Base-by-base conservation (phyloP, 1,139 yeast species). In the Blastobotrys proliferans region DNA sequence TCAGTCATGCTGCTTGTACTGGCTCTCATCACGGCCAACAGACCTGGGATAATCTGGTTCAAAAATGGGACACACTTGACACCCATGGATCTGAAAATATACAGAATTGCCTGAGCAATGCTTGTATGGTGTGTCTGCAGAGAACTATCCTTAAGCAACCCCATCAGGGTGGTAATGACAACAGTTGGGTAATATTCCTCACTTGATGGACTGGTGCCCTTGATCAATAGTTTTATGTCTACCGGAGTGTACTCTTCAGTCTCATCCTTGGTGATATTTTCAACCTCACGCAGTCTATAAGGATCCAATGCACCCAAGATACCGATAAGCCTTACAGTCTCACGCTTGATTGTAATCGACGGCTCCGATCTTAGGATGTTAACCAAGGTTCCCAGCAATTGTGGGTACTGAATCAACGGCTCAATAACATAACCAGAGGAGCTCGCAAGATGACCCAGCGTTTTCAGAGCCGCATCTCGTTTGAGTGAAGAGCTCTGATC, bases 151-250 rank as follows among this genome's bases (percentile, higher is more conserved):
- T 83, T 82, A 40, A 92, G 66, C 20, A 92, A 81, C 48, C 81
- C 83, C 80, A 90, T 77, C 50, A 94, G 68, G 14, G 88, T 85
- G 28, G 81, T 81, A 34, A 92, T 85, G 1, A 94, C 97, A 18
- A 94, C 97, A 0, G 97, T 88, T 2, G 97, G 97, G 56, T 87
- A 90, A 56, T 88, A 94, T 54, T 90, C 97, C 47, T 90, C 97
- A 47, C 83, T 79, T 0, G 94, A 82, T 1, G 97, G 97, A 6
- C 95, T 84, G 77, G 86, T 84, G 1, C 97, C 97, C 58, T 83
- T 85, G 88, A 92, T 87, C 42, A 94, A 69, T 33, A 92, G 69
- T 2, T 92, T 87, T 51, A 92, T 86, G 58, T 94, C 98, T 8
- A 88, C 79, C 0, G 97, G 85, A 2, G 95, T 92, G 0, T 90